phyloP scores from a whole-genome alignment of 495 filamentous ascomycete genomes.

The Parathielavia appendiculata region DNA sequence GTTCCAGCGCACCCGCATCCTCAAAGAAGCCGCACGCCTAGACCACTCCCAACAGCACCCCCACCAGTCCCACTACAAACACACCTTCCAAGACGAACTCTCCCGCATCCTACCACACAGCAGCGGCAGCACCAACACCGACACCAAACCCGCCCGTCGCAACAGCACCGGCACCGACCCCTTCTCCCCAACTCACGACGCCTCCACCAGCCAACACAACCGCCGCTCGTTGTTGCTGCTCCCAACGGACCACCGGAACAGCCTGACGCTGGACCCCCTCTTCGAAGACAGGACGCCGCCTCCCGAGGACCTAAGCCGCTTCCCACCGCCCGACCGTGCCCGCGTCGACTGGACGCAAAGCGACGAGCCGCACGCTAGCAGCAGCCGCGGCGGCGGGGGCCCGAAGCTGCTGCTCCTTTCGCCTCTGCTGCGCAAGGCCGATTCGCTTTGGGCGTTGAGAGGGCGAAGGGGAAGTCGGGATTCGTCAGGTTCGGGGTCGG shows the following conservation, averaged over 20 bases:
- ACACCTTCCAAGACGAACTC: constrained; percentile 26
- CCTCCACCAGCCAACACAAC: background rate
- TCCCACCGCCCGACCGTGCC: constrained; percentile 18
- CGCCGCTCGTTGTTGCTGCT: constrained; percentile 10
- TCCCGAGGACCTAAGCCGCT: background rate
- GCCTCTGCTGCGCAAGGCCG: constrained; percentile 36
- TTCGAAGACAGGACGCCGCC: constrained; percentile 8
- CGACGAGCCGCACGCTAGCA: constrained; percentile 30
- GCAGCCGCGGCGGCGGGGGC: background rate
- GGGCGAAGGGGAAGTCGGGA: constrained; percentile 24
- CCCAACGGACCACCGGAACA: background rate
- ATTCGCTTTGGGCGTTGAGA: constrained; percentile 38
- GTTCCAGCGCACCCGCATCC: constrained; percentile 29
- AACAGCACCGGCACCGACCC: constrained; percentile 26
- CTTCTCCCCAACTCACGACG: constrained; percentile 1
- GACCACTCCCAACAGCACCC: constrained; percentile 27
- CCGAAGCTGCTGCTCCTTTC: constrained; percentile 17
- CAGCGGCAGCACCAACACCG: background rate
- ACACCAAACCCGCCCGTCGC: constrained; percentile 11
- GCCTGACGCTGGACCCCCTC: constrained; percentile 5
- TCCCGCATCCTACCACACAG: constrained; percentile 9
- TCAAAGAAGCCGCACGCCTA: constrained; percentile 28
- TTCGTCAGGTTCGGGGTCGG: constrained; percentile 1
- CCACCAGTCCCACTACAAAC: background rate
- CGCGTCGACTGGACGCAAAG: constrained; percentile 46